Evolutionary conservation across 257 asterid species (phyloP).

Genomic region (Anisodus tanguticus): DNA sequence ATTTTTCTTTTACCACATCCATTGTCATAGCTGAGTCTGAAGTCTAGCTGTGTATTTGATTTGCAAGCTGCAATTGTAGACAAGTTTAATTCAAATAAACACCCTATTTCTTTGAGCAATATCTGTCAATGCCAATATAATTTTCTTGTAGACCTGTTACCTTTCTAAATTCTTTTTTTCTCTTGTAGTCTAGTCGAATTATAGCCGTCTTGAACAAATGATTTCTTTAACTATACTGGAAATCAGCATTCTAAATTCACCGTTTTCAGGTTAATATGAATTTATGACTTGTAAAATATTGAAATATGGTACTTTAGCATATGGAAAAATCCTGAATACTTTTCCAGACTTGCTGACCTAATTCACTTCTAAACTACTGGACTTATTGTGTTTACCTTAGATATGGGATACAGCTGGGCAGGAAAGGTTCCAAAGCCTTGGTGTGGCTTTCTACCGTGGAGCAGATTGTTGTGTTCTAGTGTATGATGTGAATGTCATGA

Average conservation of each 20-base stretch:
- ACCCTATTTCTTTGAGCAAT: neutral
- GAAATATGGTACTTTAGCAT: neutral
- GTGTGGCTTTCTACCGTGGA: conserved; percentile 77
- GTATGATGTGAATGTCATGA: conserved; percentile 58
- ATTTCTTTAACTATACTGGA: neutral
- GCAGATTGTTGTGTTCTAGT: conserved; percentile 72
- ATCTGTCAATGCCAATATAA: neutral
- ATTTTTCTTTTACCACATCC: neutral
- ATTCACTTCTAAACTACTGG: neutral
- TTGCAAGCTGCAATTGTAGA: neutral
- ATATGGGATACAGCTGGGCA: conserved; percentile 85
- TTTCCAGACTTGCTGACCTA: neutral
- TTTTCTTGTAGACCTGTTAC: neutral
- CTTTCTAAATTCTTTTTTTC: neutral
- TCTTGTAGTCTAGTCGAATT: neutral
- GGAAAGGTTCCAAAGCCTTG: conserved; percentile 78
- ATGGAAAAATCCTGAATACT: neutral
- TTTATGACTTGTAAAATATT: neutral
- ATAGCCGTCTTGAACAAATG: neutral
- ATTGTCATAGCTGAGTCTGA: neutral
- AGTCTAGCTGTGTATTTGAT: conserved; percentile 10
- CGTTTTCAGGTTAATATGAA: neutral
- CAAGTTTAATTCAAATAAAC: neutral
- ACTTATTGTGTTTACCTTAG: conserved; percentile 36
- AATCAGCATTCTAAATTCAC: neutral